These are phyloP conservation scores for Prunus mongolica DNA, from an alignment of 306 rosid species.

Conservation along the genomic window DNA sequence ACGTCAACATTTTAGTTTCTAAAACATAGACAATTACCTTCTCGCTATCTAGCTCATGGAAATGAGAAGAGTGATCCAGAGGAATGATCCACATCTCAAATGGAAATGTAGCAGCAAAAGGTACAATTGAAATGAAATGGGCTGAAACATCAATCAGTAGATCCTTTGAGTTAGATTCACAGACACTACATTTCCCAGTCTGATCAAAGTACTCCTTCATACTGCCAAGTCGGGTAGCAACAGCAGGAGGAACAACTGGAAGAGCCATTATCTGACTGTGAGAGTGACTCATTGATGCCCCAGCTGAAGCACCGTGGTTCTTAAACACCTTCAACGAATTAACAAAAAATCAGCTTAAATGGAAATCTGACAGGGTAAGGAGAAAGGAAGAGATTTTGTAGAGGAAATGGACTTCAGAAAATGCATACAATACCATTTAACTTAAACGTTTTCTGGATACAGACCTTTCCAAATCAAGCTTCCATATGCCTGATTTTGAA, in stretches of 20 bases:
- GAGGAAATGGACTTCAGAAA: background rate
- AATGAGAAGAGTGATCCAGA: constrained; percentile 59
- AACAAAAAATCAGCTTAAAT: background rate
- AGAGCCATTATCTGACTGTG: constrained; percentile 83
- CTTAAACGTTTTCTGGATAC: too few species aligned
- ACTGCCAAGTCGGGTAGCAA: constrained; percentile 48
- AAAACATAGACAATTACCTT: constrained; percentile 34
- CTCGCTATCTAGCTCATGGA: constrained; percentile 56
- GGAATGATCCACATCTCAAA: constrained; percentile 93
- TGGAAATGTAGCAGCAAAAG: constrained; percentile 74
- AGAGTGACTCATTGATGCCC: constrained; percentile 82
- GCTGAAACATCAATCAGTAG: constrained; percentile 51
- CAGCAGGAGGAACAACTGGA: constrained; percentile 66
- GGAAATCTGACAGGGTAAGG: background rate
- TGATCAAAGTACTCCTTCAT: constrained; percentile 54
- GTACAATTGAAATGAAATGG: constrained; percentile 60
- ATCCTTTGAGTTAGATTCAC: constrained; percentile 46
- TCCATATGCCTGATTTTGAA: background rate
- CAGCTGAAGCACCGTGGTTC: constrained; percentile 85
- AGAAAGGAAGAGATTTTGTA: background rate
- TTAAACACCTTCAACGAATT: constrained; percentile 57
- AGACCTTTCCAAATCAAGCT: background rate
- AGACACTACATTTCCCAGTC: constrained; percentile 58
- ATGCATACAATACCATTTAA: too few species aligned
- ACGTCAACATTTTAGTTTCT: background rate